Evolutionary conservation across 805 yeast genomes (phyloP).

Genomic region (Schwanniomyces sp.): DNA sequence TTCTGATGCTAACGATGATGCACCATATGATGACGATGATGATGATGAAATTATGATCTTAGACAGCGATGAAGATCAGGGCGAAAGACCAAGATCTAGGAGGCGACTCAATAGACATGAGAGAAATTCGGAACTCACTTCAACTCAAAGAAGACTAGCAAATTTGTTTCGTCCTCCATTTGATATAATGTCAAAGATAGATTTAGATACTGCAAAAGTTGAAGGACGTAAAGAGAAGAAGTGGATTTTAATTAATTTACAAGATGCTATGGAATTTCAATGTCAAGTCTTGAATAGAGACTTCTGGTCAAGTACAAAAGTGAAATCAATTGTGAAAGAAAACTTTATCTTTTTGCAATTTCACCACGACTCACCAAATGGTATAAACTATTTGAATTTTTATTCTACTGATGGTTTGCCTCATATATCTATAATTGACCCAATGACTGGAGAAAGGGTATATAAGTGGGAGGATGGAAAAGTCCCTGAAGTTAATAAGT

Average conservation of each 20-base stretch:
- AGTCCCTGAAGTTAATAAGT: conserved; percentile 58
- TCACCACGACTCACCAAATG: conserved; percentile 74
- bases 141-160: conserved; percentile 71
- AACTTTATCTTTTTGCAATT: conserved; percentile 85
- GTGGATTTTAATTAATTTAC: conserved; percentile 88
- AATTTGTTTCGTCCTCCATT: conserved; percentile 90
- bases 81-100: conserved; percentile 21
- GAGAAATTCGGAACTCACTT: conserved; percentile 35
- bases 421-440: conserved; percentile 89
- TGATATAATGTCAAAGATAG: conserved; percentile 71
- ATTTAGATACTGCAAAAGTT: conserved; percentile 70
- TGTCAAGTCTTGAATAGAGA: conserved; percentile 93
- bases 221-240: conserved; percentile 63
- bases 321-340: conserved; percentile 63
- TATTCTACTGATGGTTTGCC: conserved; percentile 75
- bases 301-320: conserved; percentile 73
- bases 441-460: conserved; percentile 91
- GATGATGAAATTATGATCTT: conserved; percentile 27
- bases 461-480: conserved; percentile 66
- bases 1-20: conserved; percentile 23
- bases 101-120: conserved; percentile 23
- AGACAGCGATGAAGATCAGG: conserved; percentile 26
- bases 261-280: conserved; percentile 78
- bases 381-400: conserved; percentile 66
- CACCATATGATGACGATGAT: conserved; percentile 20